phyloP scores from a whole-genome alignment of 805 yeast genomes.

The Candida ipomoeae region DNA sequence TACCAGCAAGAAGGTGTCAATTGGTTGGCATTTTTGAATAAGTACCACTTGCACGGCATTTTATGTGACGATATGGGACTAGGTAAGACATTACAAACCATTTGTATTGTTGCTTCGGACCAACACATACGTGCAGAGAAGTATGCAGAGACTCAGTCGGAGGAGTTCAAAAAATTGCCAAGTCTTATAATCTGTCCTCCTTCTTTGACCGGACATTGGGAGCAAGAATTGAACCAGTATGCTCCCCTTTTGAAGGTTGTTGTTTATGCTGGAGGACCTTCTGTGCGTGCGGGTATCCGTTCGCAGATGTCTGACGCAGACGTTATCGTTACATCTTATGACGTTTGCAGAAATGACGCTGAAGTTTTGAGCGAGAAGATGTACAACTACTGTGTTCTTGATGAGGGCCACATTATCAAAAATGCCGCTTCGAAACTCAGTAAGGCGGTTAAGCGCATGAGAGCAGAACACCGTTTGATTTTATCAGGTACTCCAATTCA shows the following conservation, averaged over 20 bases:
- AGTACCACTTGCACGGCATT: slow-evolving; percentile 94
- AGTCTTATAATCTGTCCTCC: slow-evolving; percentile 94
- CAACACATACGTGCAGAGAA: slow-evolving; percentile 80
- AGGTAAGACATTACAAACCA: slow-evolving; percentile 95
- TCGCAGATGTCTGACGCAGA: slow-evolving; percentile 56
- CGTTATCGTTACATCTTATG: slow-evolving; percentile 90
- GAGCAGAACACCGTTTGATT: slow-evolving; percentile 85
- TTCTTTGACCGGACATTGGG: slow-evolving; percentile 98
- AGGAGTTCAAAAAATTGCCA: slow-evolving; percentile 72
- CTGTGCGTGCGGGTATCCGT: slow-evolving; percentile 56
- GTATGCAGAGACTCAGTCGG: slow-evolving; percentile 53
- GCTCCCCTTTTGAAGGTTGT: slow-evolving; percentile 80
- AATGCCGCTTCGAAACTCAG: slow-evolving; percentile 86
- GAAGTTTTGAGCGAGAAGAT: slow-evolving; percentile 55
- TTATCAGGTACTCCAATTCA: slow-evolving; percentile 98
- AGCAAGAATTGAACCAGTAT: slow-evolving; percentile 84
- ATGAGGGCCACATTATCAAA: slow-evolving; percentile 97
- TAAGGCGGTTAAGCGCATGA: slow-evolving; percentile 75
- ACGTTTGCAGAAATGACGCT: slow-evolving; percentile 90
- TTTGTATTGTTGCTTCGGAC: slow-evolving; percentile 94
- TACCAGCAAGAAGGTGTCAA: slow-evolving; percentile 98
- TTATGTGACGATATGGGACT: slow-evolving; percentile 99
- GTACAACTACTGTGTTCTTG: slow-evolving; percentile 92
- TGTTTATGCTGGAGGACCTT: slow-evolving; percentile 93
- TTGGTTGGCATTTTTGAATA: slow-evolving; percentile 94